A percentile compares a stretch with the other conserved stretches of the same genome.
Evolutionary conservation across 305 asterid genomes (phyloP).

Genomic region (Solanum hybrid): DNA sequence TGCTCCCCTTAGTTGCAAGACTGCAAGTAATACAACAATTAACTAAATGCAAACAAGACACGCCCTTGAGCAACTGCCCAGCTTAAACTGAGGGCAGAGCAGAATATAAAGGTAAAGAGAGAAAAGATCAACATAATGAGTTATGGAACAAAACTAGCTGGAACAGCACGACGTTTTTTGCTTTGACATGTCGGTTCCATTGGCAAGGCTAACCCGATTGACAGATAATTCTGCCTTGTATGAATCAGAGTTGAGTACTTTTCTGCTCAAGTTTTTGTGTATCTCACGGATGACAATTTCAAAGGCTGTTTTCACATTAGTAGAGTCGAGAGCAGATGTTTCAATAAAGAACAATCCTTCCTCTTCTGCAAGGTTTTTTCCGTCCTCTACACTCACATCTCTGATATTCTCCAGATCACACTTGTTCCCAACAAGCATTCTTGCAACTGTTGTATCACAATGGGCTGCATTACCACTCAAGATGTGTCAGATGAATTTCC

Average conservation of each 20-base stretch:
- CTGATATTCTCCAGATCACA: slow-evolving; percentile 4
- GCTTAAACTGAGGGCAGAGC: background rate
- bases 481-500: background rate
- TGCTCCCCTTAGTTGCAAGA: background rate
- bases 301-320: slow-evolving; percentile 1
- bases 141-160: background rate
- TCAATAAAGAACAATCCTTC: slow-evolving; percentile 5
- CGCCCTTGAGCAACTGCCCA: background rate
- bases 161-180: background rate
- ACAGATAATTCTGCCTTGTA: slow-evolving; percentile 1
- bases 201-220: slow-evolving; percentile 7
- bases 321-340: slow-evolving; percentile 10
- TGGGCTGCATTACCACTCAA: slow-evolving; percentile 1
- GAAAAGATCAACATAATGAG: background rate
- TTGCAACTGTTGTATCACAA: background rate
- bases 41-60: background rate
- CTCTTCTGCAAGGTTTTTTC: slow-evolving; percentile 4
- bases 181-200: background rate
- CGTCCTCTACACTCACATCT: slow-evolving; percentile 7
- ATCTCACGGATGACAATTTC: slow-evolving; percentile 4
- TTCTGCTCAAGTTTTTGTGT: background rate
- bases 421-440: slow-evolving; percentile 10
- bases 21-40: background rate
- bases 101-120: background rate
- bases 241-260: background rate